Evolutionary conservation across 768 basidiomycete genomes (phyloP), one percentile per base, ranked within the genome.

Genomic region (Leccinellum albellum): DNA sequence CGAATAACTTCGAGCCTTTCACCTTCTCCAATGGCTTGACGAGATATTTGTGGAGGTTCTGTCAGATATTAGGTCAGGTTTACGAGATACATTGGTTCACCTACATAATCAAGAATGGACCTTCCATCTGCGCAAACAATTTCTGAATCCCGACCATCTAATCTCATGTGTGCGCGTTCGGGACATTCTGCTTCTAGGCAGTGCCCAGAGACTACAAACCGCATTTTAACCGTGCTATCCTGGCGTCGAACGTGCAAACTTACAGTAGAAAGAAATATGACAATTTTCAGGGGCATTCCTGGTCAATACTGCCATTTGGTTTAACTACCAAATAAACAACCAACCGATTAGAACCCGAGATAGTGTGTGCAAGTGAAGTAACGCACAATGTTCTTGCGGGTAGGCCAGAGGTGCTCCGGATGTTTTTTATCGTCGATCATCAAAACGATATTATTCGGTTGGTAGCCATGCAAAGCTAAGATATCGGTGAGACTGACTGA

Each of bases 191-290:
- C 58, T 44, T 70, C 62, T 6, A 64, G 2, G 0, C 59, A 68
- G 4, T 72, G 69, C 0, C 69, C 69, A 9, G 47, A 49, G 28
- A 31, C 47, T 49, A 3, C 6, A 6, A 9, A 10, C 10, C 3
- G 12, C 1, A n/a, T 20, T 9, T 49, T 5, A 14, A 40, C 10
- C n/a, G 6, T 49, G 47, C 5, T 2, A n/a, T 49, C 10, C 9
- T 28, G 2, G n/a, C 12, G 5, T 13, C 3, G 26, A 28, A 4
- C 1, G 4, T 14, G 13, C 26, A 3, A 6, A 26, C 79, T 35
- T 59, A 84, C 84, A 86, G 42, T 83, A 82, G 61, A 86, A 82
- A 53, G 82, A 76, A 60, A 82, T 79, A 3, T 69, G 75, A 53
- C 82, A 82, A 0, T 78, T 76, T 1, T 76, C 69, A 17, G 70